Evolutionary conservation across 2,329 filamentous ascomycete species (phyloP).

Genomic region (Fusarium virguliforme): DNA sequence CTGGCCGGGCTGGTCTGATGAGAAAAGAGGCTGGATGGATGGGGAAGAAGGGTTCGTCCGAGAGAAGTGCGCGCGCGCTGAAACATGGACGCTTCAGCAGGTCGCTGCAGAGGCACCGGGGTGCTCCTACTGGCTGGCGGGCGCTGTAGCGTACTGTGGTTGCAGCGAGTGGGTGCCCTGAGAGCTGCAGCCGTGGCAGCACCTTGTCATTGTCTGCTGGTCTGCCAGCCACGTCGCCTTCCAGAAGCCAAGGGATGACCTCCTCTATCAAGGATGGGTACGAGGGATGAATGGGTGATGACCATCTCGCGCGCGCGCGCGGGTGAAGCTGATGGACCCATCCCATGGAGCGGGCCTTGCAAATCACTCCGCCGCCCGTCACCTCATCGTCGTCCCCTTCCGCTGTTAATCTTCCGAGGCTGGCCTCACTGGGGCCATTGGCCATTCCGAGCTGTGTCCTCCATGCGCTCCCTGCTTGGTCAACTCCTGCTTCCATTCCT

Average conservation of each 20-base stretch:
- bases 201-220: conserved; percentile 21
- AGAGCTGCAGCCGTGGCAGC: conserved; percentile 30
- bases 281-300: background rate
- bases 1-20: conserved; percentile 8
- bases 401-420: conserved; percentile 10
- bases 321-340: conserved; percentile 2
- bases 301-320: background rate
- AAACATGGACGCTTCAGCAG: conserved; percentile 27
- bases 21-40: conserved; percentile 11
- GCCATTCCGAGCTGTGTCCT: conserved; percentile 18
- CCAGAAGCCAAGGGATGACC: conserved; percentile 28
- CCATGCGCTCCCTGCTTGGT: conserved; percentile 23
- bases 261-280: conserved; percentile 4
- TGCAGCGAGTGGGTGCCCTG: conserved; percentile 21
- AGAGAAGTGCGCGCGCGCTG: conserved; percentile 29
- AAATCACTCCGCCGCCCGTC: conserved; percentile 26
- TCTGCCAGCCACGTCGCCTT: conserved; percentile 23
- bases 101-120: conserved; percentile 7
- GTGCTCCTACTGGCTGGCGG: conserved; percentile 30
- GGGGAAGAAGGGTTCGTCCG: conserved; percentile 32
- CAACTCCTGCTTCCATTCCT: conserved; percentile 23
- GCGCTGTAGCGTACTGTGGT: conserved; percentile 23
- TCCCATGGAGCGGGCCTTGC: conserved; percentile 25
- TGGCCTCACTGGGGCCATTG: conserved; percentile 13
- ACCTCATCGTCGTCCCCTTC: conserved; percentile 13